Evolutionary conservation across 139 green algal species (phyloP).

Genomic region (Dunaliella sp.): DNA sequence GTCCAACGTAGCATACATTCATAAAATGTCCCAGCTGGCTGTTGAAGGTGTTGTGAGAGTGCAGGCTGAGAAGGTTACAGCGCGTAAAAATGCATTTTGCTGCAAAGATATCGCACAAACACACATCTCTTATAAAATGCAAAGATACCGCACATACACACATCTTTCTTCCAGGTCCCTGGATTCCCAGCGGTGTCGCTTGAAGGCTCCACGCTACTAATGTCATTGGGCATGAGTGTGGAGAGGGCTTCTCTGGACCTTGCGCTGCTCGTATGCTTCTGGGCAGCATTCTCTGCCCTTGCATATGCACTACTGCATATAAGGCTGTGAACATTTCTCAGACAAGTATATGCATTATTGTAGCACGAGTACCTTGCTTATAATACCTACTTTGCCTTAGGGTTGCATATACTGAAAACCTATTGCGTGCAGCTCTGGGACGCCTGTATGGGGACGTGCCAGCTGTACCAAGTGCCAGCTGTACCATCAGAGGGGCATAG

Average conservation of each 20-base stretch:
- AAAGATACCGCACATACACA: background rate
- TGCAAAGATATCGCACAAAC: background rate
- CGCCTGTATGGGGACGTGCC: too few relatives aligned
- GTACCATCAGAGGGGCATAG: too few relatives aligned
- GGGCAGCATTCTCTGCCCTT: background rate
- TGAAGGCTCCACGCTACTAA: background rate
- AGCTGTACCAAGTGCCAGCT: too few relatives aligned
- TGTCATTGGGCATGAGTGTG: background rate
- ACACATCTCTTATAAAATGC: background rate
- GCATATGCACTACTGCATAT: background rate
- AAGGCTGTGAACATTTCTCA: background rate
- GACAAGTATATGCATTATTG: too few relatives aligned
- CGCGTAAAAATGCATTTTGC: background rate
- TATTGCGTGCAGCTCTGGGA: too few relatives aligned
- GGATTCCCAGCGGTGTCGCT: background rate
- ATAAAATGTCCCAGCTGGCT: too few relatives aligned
- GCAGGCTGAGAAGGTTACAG: too few relatives aligned
- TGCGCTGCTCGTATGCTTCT: background rate
- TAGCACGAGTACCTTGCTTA: too few relatives aligned
- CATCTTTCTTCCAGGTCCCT: background rate
- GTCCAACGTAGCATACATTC: too few relatives aligned
- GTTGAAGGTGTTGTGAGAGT: too few relatives aligned
- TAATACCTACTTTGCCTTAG: too few relatives aligned
- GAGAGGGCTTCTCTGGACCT: background rate
- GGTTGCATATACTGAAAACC: too few relatives aligned